Evolutionary conservation across 805 yeast genomes (phyloP), one percentile per base, ranked within the genome.

Genomic region (Helenozyma baotianmanensis): DNA sequence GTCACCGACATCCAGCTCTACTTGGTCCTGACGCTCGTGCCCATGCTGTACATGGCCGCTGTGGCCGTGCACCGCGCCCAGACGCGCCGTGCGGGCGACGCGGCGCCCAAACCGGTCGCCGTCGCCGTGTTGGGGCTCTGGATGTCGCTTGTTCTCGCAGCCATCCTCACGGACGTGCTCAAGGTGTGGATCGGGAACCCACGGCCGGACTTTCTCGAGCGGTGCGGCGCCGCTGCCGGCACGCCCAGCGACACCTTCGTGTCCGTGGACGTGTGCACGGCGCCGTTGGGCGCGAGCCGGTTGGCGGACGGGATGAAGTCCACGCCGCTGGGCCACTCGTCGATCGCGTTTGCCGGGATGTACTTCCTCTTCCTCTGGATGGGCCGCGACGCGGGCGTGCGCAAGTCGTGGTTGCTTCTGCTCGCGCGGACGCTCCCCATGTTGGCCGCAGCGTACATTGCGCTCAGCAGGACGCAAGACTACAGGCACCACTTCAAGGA

Each of bases 241-340:
- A 44, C 49, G 6, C 42, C 47, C 2, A 3, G 15, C 10, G 45
- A 47, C 34, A 23, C 15, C 9, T 45, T 48, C 27, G 53, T 51
- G 10, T 50, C 40, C 21, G 24, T 50, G 9, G 39, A 45, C 7
- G 56, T 51, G 19, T 54, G 59, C 27, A 41, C 56, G 3, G 48
- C 51, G 2, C 59, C 59, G 2, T 43, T 48, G 39, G 59, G 59
- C 1, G 27, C 33, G 6, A 15, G 36, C 15, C 30, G 35, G 25
- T 51, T 76, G 18, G 42, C 48, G 13, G 82, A 76, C 42, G 82
- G 81, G 2, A 66, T 72, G 64, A 63, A 74, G 39, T 64, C 75
- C 18, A 69, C 78, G 4, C 82, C 82, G 1, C 70, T 77, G 6
- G 82, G 82, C 16, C 82, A 76, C 44, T 60, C 76, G 8, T 63